Base-by-base conservation (phyloP, 2,329 filamentous ascomycete genomes). In the Fusarium albidum region DNA sequence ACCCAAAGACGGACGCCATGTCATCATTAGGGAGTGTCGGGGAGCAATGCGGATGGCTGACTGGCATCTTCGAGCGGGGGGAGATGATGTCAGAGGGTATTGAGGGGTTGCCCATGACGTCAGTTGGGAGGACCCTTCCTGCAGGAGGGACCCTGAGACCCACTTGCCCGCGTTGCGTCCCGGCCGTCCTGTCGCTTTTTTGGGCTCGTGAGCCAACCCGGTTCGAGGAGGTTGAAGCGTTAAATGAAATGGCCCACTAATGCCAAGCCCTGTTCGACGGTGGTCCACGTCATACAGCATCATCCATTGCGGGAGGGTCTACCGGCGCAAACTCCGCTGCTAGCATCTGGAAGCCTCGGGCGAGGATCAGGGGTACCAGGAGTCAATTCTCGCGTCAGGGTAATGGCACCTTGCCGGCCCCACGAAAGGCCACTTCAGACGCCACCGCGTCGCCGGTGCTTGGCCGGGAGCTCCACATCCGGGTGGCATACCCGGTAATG, bases 401-500 rank as follows among this genome's bases (percentile, higher is more conserved):
- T 26, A 13, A 27, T 21, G 13, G 40, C 13, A 28, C 25, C 41
- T 43, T 41, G 31, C 37, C 31, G 31, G 27, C 48, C 28, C n/a
- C 21, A 34, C 12, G 21, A 28, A 33, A 33, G 25, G 25, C 41
- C 39, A 45, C 34, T 55, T 49, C 58, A 61, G 29, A 54, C 49
- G n/a, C 58, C 58, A 14, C 37, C 57, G 25, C 58, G 58, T 39
- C 58, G 58, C 21, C 58, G 46, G 18, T 61, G 58, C 54, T 61
- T 61, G 38, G 49, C 57, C 15, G 54, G 59, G 13, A 52, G 59
- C 40, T 49, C 58, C 59, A 62, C 37, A 32, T 62, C 59, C 37
- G 94, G 93, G 73, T 97, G 94, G 59, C 96, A 94, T 41, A 97
- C 93, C 29, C 92, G 87, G 82, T 96, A 96, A 71, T 99, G 95